A percentile compares a stretch with the other conserved stretches of the same genome.
phyloP scores from a whole-genome alignment of 306 rosid species.

The Prunus davidiana region DNA sequence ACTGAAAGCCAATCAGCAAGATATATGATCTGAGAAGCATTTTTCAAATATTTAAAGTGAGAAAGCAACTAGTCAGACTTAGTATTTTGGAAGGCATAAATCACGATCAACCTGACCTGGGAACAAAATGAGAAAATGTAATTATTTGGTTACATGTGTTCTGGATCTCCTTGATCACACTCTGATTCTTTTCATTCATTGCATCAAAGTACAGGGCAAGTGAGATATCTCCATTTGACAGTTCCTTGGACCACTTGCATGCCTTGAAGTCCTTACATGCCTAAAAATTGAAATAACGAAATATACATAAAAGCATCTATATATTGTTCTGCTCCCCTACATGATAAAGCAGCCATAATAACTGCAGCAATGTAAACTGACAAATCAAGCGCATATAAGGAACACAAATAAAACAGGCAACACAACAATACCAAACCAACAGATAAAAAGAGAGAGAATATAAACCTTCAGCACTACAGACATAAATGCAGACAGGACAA shows the following conservation, averaged over 20 bases:
- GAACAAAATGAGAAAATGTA: slow-evolving; percentile 89
- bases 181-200: slow-evolving; percentile 56
- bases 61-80: background rate
- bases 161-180: slow-evolving; percentile 50
- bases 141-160: slow-evolving; percentile 60
- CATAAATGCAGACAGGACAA: background rate
- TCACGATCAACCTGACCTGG: slow-evolving; percentile 49
- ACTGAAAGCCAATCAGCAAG: background rate
- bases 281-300: slow-evolving; percentile 27
- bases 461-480: too few relatives aligned
- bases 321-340: background rate
- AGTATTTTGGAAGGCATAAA: background rate
- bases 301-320: slow-evolving; percentile 8
- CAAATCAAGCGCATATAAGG: background rate
- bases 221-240: slow-evolving; percentile 64
- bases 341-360: slow-evolving; percentile 15
- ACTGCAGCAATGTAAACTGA: slow-evolving; percentile 1
- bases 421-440: background rate
- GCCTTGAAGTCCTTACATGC: slow-evolving; percentile 87
- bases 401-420: background rate
- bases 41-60: background rate
- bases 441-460: too few relatives aligned
- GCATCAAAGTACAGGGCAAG: slow-evolving; percentile 73
- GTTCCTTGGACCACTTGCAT: slow-evolving; percentile 72
- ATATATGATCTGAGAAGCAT: background rate